phyloP scores from a whole-genome alignment of 2,329 filamentous ascomycete genomes.

The Incumbomyces delicatus region DNA sequence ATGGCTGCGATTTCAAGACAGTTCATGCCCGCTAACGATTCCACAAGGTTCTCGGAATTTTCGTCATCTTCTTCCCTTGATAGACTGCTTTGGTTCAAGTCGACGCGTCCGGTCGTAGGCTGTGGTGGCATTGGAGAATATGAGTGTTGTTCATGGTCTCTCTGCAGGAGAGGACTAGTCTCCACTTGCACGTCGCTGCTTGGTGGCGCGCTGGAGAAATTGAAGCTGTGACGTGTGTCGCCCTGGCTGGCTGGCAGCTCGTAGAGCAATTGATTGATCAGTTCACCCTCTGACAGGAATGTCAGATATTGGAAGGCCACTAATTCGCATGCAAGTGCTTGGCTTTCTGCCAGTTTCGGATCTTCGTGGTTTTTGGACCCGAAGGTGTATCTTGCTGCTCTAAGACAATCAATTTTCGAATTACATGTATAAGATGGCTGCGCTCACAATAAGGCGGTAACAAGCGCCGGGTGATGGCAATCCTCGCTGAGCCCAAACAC shows the following conservation, averaged over 20 bases:
- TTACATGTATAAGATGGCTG: neutral
- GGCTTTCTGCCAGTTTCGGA: conserved; percentile 46
- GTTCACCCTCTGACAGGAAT: conserved; percentile 45
- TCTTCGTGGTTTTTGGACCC: conserved; percentile 41
- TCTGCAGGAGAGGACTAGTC: conserved; percentile 2
- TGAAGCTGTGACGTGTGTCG: neutral
- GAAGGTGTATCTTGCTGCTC: conserved; percentile 50
- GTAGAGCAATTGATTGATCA: conserved; percentile 47
- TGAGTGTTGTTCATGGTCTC: neutral
- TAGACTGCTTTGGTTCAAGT: neutral
- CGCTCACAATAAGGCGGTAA: conserved; percentile 43
- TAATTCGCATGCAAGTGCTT: conserved; percentile 50
- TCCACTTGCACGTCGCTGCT: neutral
- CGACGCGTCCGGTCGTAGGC: conserved; percentile 8
- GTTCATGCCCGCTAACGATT: conserved; percentile 68
- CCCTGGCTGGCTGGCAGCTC: conserved; percentile 34
- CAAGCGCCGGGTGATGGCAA: conserved; percentile 34
- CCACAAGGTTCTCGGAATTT: conserved; percentile 53
- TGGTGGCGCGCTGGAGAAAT: neutral
- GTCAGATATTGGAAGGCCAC: conserved; percentile 54
- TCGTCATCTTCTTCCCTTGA: conserved; percentile 32
- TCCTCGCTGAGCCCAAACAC: conserved; percentile 31
- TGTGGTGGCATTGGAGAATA: conserved; percentile 4
- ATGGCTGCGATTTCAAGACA: conserved; percentile 79
- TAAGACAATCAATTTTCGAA: conserved; percentile 19